Conservation (phyloP, 129 eudicot species). For the Tagetes patula region DNA sequence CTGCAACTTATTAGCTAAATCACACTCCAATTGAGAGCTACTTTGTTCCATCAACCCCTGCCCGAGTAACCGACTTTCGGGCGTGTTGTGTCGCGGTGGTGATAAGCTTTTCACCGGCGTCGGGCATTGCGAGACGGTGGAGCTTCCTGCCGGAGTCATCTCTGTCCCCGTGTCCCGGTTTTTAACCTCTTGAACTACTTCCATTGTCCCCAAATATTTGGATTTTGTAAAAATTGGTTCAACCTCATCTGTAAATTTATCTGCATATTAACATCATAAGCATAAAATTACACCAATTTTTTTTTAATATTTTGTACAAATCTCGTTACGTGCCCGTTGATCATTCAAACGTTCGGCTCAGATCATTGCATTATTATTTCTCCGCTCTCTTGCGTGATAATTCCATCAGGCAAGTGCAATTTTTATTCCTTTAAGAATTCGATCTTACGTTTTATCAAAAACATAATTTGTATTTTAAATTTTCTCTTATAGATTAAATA, state of each 20-base stretch:
- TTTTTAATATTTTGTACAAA: no score
- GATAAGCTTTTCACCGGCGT: constrained; percentile 65
- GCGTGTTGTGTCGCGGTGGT: constrained; percentile 88
- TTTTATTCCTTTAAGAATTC: no score
- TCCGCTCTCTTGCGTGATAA: no score
- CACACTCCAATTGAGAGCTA: constrained; percentile 54
- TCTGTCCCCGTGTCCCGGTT: constrained; percentile 77
- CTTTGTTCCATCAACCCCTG: constrained; percentile 27
- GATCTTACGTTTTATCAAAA: no score
- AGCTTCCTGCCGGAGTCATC: constrained; percentile 81
- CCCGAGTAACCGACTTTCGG: constrained; percentile 55
- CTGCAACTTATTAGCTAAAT: constrained; percentile 59
- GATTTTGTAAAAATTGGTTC: constrained; percentile 31
- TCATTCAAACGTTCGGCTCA: no score
- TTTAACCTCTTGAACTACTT: constrained; percentile 37
- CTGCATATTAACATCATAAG: constrained; percentile 32
- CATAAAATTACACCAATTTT: not conserved
- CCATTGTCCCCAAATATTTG: constrained; percentile 51
- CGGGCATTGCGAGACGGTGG: constrained; percentile 69
- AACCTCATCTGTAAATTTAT: constrained; percentile 65
- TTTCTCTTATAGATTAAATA: no score
- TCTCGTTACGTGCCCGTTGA: no score
- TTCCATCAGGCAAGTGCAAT: no score
- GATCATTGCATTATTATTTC: no score
- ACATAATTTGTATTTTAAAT: no score